Conservation (phyloP, 306 rosid species). For the Cotoneaster glaucophyllus region DNA sequence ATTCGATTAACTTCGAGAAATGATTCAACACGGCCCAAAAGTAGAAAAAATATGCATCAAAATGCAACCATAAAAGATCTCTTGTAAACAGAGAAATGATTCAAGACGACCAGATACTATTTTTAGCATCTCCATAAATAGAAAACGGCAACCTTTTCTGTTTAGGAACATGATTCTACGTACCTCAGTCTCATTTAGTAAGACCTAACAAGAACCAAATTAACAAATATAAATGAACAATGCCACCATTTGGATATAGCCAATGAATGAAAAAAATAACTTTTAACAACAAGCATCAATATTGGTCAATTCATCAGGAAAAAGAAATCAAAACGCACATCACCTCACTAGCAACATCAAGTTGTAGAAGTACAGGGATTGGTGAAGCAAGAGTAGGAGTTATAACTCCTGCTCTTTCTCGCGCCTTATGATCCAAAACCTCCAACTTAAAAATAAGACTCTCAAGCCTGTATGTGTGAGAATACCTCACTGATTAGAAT, state of each 20-base stretch:
- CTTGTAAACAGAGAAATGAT: neutral
- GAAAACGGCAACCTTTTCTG: neutral
- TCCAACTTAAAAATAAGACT: constrained; percentile 82
- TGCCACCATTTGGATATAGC: neutral
- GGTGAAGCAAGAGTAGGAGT: constrained; percentile 88
- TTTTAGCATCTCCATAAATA: neutral
- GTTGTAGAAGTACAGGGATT: constrained; percentile 66
- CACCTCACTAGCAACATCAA: constrained; percentile 85
- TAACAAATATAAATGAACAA: neutral
- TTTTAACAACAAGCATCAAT: neutral
- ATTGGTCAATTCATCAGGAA: neutral
- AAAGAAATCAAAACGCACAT: neutral
- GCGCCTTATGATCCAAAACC: constrained; percentile 93
- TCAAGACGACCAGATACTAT: neutral
- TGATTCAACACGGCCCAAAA: constrained; percentile 1
- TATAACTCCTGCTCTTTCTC: constrained; percentile 92
- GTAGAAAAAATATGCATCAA: neutral
- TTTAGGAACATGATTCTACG: neutral
- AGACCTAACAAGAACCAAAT: neutral
- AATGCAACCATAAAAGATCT: neutral
- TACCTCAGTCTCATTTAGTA: constrained; percentile 1
- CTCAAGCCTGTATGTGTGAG: constrained; percentile 58
- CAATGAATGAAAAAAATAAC: neutral
- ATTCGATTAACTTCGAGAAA: neutral
- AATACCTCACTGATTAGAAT: neutral